Evolutionary conservation across 1,284 basidiomycete species (phyloP), one percentile per base, ranked within the genome.

Genomic region (Coriolopsis trogii): DNA sequence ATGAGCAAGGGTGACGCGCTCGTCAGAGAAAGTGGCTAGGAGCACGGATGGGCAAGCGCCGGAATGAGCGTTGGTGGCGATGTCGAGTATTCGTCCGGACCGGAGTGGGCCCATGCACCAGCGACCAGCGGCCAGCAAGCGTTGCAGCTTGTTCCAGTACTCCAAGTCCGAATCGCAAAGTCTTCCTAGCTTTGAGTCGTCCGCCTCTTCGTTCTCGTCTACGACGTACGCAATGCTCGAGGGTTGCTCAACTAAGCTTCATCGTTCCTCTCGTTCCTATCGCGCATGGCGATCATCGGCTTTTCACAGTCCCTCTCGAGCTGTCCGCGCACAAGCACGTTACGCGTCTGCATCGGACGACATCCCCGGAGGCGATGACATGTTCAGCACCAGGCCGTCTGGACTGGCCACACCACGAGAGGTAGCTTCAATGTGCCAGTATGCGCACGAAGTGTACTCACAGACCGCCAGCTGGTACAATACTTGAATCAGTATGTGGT

Each of bases 401-500:
- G 78, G 80, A 37, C 68, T 89, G 48, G 83, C 85, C 18, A 91
- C 86, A 18, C 89, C 89, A 34, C 78, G 82, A 63, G 83, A 91
- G 79, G 87, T 89, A 61, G 49, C 24, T 52, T 31, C 9, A 28
- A 18, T 25, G 2, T n/a, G n/a, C n/a, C 38, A 12, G 21, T 29
- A 30, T 23, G 41, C 29, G 3, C 10, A 15, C 18, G 30, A 13
- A n/a, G 13, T 16, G 30, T 9, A 8, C 31, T 57, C 37, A 46
- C 44, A 30, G 41, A 21, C 24, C 30, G 6, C 31, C 46, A 95
- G 87, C 81, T 97, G 31, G 87, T 87, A n/a, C 80, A 87, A 64
- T 93, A 93, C 69, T 80, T 97, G 25, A 88, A 93, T 61, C 84
- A 91, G 63, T 96, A 89, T 66, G 86, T 98, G n/a, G 82, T 98